A percentile compares a stretch with the other conserved stretches of the same genome.
These are phyloP conservation scores for Aspergillus luchuensis DNA, from an alignment of 2,329 filamentous ascomycete genomes.

Conservation along the genomic window DNA sequence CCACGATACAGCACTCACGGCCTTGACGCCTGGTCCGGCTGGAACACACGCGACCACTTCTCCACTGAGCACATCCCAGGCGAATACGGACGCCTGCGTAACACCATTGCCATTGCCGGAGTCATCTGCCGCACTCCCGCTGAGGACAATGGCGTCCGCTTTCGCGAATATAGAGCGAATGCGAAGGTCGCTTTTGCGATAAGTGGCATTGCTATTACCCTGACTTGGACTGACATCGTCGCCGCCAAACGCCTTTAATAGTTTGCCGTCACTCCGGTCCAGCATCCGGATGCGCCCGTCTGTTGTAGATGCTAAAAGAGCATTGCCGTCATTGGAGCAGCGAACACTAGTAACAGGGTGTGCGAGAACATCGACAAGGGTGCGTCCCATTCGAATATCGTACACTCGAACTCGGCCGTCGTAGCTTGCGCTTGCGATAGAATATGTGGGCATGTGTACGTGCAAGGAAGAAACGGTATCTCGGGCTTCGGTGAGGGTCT, in stretches of 20 bases:
- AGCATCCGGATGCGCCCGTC: constrained; percentile 79
- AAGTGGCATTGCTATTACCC: constrained; percentile 18
- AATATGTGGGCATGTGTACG: constrained; percentile 42
- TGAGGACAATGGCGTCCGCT: constrained; percentile 75
- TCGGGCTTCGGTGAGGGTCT: constrained; percentile 43
- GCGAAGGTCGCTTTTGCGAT: constrained; percentile 70
- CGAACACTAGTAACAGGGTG: constrained; percentile 73
- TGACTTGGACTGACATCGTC: constrained; percentile 2
- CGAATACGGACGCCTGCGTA: constrained; percentile 46
- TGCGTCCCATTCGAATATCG: constrained; percentile 74
- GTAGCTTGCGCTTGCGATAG: constrained; percentile 74
- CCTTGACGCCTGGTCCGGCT: constrained; percentile 44
- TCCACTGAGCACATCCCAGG: constrained; percentile 82
- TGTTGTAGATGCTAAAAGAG: constrained; percentile 71
- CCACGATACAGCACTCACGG: constrained; percentile 50
- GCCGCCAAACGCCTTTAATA: constrained; percentile 71
- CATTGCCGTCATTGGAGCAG: constrained; percentile 71
- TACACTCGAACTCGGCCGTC: constrained; percentile 82
- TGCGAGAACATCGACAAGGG: constrained; percentile 68
- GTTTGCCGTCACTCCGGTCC: constrained; percentile 72
- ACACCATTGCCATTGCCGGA: constrained; percentile 8
- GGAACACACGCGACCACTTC: constrained; percentile 64
- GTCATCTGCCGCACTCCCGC: constrained; percentile 69
- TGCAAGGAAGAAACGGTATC: constrained; percentile 46
- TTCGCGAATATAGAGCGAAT: constrained; percentile 74